Evolutionary conservation across 2,329 filamentous ascomycete species (phyloP).

Genomic region (Colletotrichum siamense): DNA sequence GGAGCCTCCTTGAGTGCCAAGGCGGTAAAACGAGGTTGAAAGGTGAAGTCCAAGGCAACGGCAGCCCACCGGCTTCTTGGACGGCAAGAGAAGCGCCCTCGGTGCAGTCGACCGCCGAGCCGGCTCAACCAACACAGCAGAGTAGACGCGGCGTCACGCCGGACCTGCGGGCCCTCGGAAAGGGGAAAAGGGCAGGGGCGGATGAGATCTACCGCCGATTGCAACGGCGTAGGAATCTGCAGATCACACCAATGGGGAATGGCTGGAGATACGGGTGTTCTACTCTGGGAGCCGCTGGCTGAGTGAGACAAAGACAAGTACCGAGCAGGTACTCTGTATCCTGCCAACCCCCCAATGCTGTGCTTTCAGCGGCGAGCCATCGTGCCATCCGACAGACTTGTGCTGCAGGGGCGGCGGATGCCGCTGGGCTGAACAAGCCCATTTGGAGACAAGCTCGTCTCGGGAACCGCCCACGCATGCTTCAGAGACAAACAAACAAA

Average conservation of each 20-base stretch:
- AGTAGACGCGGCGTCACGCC: conserved; percentile 1
- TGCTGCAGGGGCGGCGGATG: conserved; percentile 14
- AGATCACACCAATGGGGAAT: not conserved
- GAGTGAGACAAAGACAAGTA: not conserved
- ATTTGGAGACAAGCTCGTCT: conserved; percentile 11
- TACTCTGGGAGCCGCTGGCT: not conserved
- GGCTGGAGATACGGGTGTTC: not conserved
- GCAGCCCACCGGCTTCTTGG: not conserved
- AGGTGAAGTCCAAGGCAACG: not conserved
- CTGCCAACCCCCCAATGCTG: not conserved
- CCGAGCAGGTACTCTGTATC: not conserved
- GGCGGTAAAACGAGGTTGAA: not conserved
- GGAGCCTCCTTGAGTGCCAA: not conserved
- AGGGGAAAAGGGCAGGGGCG: not conserved
- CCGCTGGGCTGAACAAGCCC: conserved; percentile 2
- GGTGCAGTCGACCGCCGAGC: not conserved
- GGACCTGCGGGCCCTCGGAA: not conserved
- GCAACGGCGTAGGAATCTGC: conserved; percentile 2
- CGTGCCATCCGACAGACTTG: conserved; percentile 1
- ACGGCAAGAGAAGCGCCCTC: not conserved
- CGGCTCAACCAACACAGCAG: not conserved
- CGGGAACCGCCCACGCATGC: conserved; percentile 6
- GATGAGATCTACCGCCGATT: conserved; percentile 7
- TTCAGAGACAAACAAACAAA: conserved; percentile 1
- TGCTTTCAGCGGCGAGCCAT: conserved; percentile 2